phyloP scores from a whole-genome alignment of 2,329 filamentous ascomycete genomes.

The Cordyceps tenuipes region DNA sequence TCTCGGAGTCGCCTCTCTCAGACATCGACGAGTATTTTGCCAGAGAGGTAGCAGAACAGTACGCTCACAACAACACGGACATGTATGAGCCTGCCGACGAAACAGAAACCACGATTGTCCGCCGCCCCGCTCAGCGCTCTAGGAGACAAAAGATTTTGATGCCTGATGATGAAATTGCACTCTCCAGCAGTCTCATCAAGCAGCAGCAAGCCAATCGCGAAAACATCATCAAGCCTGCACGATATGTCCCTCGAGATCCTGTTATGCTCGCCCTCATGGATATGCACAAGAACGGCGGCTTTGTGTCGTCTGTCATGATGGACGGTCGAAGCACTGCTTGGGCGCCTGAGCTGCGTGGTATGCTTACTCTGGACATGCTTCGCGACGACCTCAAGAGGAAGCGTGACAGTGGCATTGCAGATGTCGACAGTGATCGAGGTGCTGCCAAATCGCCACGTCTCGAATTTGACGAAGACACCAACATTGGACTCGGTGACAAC shows the following conservation, averaged over 20 bases:
- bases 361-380: constrained; percentile 79
- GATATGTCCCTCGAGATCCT: constrained; percentile 80
- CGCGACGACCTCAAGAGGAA: constrained; percentile 85
- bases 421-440: constrained; percentile 60
- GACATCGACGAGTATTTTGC: constrained; percentile 59
- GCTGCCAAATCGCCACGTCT: constrained; percentile 62
- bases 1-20: constrained; percentile 62
- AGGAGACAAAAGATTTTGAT: constrained; percentile 72
- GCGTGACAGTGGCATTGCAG: constrained; percentile 78
- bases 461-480: constrained; percentile 60
- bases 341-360: constrained; percentile 87
- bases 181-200: constrained; percentile 71
- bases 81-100: constrained; percentile 56
- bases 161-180: constrained; percentile 72
- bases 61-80: constrained; percentile 46
- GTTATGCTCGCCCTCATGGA: constrained; percentile 80
- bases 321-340: constrained; percentile 70
- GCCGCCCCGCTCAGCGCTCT: constrained; percentile 62
- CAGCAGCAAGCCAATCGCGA: constrained; percentile 79
- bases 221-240: constrained; percentile 73
- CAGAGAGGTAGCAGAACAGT: constrained; percentile 51
- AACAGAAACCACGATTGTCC: constrained; percentile 49
- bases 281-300: constrained; percentile 84
- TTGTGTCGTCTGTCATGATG: constrained; percentile 79
- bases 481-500: constrained; percentile 37